Evolutionary conservation across 2,329 filamentous ascomycete species (phyloP).

Genomic region (Huntiella savannae): DNA sequence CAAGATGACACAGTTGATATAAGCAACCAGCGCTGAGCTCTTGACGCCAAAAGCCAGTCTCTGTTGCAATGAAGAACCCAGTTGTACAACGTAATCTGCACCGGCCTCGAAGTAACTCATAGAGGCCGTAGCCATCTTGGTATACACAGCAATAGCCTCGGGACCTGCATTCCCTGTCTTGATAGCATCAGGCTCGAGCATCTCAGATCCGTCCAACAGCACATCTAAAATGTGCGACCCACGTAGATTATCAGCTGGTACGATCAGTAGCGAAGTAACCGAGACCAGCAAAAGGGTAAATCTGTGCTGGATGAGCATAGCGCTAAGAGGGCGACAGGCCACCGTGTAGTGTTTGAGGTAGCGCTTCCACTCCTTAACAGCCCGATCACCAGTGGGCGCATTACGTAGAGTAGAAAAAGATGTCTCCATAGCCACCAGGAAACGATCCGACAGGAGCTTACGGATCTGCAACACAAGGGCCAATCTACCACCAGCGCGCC

Average conservation of each 20-base stretch:
- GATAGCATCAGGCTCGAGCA: constrained; percentile 12
- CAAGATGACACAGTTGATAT: constrained; percentile 66
- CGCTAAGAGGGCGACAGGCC: constrained; percentile 62
- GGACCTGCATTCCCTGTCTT: constrained; percentile 24
- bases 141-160: constrained; percentile 44
- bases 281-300: constrained; percentile 74
- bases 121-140: constrained; percentile 58
- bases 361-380: constrained; percentile 70
- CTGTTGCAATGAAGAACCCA: constrained; percentile 76
- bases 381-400: constrained; percentile 42
- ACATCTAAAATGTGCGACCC: constrained; percentile 53
- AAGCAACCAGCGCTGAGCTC: constrained; percentile 61
- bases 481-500: constrained; percentile 56
- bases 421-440: constrained; percentile 71
- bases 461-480: constrained; percentile 53
- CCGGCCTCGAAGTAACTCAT: constrained; percentile 76
- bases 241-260: constrained; percentile 38
- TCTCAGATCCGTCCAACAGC: constrained; percentile 39
- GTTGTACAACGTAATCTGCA: constrained; percentile 62
- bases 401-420: constrained; percentile 83
- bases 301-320: constrained; percentile 75
- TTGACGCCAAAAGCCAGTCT: constrained; percentile 73
- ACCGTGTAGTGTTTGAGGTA: constrained; percentile 68
- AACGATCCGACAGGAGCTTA: constrained; percentile 60
- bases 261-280: constrained; percentile 53